A percentile compares a stretch with the other conserved stretches of the same genome.
Evolutionary conservation across 345 rosid species (phyloP).

Genomic region (Hibiscus tridactylites): DNA sequence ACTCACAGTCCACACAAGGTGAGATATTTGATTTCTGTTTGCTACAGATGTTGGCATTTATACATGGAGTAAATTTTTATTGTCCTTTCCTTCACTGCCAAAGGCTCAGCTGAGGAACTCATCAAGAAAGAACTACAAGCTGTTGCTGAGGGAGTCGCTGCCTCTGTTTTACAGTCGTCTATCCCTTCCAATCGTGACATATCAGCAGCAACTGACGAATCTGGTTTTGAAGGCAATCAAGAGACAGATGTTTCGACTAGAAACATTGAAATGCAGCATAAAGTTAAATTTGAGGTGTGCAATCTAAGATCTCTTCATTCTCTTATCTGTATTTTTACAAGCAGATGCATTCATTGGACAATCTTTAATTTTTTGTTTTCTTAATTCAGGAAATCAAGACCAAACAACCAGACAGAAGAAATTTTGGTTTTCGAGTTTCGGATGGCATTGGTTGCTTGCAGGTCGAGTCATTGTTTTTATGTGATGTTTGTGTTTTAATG

Average conservation of each 20-base stretch:
- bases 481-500: slow-evolving; percentile 3
- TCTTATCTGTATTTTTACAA: not conserved
- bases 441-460: slow-evolving; percentile 56
- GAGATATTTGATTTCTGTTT: not conserved
- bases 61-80: slow-evolving; percentile 4
- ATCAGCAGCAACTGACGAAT: slow-evolving; percentile 17
- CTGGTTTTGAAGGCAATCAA: slow-evolving; percentile 18
- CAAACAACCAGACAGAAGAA: slow-evolving; percentile 36
- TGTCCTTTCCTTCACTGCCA: slow-evolving; percentile 7
- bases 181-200: slow-evolving; percentile 27
- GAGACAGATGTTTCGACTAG: slow-evolving; percentile 20
- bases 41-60: not conserved
- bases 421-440: slow-evolving; percentile 42
- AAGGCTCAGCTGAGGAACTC: slow-evolving; percentile 46
- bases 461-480: slow-evolving; percentile 25
- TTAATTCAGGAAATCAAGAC: slow-evolving; percentile 37
- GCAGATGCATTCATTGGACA: not conserved
- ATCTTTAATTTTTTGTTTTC: not conserved
- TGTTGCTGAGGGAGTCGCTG: slow-evolving; percentile 65
- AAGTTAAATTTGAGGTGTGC: slow-evolving; percentile 47
- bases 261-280: slow-evolving; percentile 30
- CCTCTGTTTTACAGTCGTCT: slow-evolving; percentile 42
- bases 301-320: not conserved
- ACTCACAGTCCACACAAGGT: slow-evolving; percentile 37
- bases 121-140: slow-evolving; percentile 61